Conservation (phyloP, 1,284 basidiomycete species). For the Puccinia coronata region DNA sequence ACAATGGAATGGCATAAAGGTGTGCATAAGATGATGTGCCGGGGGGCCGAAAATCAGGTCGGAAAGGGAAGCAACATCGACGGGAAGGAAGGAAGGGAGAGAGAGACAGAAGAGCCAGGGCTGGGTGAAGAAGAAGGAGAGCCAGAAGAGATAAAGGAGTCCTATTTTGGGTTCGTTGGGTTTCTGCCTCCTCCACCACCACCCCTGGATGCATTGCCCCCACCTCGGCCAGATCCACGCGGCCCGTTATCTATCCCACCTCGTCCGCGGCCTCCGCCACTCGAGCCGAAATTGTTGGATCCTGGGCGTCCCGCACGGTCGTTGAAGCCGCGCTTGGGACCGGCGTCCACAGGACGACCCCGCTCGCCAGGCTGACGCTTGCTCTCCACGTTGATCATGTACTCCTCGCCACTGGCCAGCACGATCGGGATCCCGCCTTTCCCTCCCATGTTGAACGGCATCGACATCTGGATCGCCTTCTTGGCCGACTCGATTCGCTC, state of each 20-base stretch:
- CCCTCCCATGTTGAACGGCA: conserved; percentile 70
- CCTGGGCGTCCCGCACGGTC: conserved; percentile 57
- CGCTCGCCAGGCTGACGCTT: conserved; percentile 48
- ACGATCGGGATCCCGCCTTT: conserved; percentile 84
- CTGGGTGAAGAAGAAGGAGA: background rate
- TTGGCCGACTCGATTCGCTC: conserved; percentile 73
- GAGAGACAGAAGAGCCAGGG: background rate
- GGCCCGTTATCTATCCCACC: conserved; percentile 46
- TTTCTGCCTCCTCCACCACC: background rate
- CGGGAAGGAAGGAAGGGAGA: too few species aligned
- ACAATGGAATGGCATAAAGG: conserved; percentile 2
- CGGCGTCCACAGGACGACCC: conserved; percentile 42
- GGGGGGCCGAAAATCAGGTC: background rate
- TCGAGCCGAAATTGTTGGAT: conserved; percentile 53
- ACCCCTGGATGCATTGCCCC: conserved; percentile 33
- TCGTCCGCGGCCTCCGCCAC: conserved; percentile 51
- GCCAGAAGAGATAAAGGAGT: background rate
- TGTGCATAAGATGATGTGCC: background rate
- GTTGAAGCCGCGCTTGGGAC: conserved; percentile 43
- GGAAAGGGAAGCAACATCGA: background rate
- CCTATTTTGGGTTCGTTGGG: background rate
- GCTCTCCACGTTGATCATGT: conserved; percentile 44
- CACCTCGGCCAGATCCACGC: conserved; percentile 51
- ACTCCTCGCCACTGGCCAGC: conserved; percentile 56
- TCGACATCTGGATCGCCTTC: conserved; percentile 75